These are phyloP conservation scores for Wickerhamiella siamensis DNA, from an alignment of 805 yeast species.

Conservation along the genomic window DNA sequence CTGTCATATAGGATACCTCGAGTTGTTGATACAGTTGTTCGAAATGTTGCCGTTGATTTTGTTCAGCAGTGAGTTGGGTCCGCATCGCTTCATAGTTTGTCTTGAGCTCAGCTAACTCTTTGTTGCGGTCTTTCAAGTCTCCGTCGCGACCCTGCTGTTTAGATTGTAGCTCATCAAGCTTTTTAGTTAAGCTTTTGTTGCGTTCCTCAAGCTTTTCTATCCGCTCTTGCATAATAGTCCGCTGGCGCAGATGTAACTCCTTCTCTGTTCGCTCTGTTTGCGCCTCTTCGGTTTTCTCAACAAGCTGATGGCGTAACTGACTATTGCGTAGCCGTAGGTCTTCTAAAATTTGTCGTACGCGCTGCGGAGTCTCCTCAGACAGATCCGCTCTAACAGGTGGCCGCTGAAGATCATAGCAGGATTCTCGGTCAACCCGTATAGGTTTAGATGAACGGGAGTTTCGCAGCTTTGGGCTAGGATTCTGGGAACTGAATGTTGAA, in stretches of 20 bases:
- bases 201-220: background rate
- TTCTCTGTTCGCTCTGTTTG: background rate
- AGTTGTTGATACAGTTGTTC: background rate
- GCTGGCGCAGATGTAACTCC: background rate
- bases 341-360: background rate
- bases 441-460: too few species aligned
- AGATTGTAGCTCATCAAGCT: background rate
- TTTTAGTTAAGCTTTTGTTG: background rate
- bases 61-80: background rate
- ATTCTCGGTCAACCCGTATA: background rate
- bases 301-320: background rate
- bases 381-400: background rate
- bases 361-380: background rate
- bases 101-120: background rate
- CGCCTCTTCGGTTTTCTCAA: background rate
- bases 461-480: too few species aligned
- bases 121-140: background rate
- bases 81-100: background rate
- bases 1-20: constrained; percentile 1
- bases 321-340: background rate
- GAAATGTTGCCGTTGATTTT: background rate
- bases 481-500: too few species aligned
- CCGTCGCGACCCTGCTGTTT: background rate
- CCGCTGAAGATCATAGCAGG: background rate
- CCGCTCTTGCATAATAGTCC: background rate